Percentiles rank a stretch among this genome's conserved stretches.
Evolutionary conservation across 192 early-diverging fungal species (phyloP).

Genomic region (Dissophora globulifera): DNA sequence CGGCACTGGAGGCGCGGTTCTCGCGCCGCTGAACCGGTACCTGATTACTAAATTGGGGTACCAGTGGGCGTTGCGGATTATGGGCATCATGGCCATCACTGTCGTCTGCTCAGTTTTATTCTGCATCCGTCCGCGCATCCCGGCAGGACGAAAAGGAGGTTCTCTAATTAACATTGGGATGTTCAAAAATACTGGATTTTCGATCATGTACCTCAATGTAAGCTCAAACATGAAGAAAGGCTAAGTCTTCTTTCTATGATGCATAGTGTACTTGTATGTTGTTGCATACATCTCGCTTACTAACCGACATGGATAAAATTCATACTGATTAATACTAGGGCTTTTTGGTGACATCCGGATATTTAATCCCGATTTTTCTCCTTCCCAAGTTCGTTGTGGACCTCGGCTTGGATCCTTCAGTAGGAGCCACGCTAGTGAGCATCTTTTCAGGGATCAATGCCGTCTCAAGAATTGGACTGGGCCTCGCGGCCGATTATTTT

Average conservation of each 20-base stretch:
- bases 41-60: slow-evolving; percentile 50
- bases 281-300: too few species aligned
- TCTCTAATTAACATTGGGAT: too few species aligned
- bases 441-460: slow-evolving; percentile 57
- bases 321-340: too few species aligned
- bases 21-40: slow-evolving; percentile 61
- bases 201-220: too few species aligned
- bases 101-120: too few species aligned
- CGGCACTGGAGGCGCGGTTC: slow-evolving; percentile 71
- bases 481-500: slow-evolving; percentile 55
- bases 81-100: slow-evolving; percentile 49
- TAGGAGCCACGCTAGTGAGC: slow-evolving; percentile 19
- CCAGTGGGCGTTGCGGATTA: slow-evolving; percentile 49
- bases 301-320: too few species aligned
- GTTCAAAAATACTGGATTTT: too few species aligned
- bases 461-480: slow-evolving; percentile 51
- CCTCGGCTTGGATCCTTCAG: neutral
- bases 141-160: too few species aligned
- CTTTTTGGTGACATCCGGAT: slow-evolving; percentile 1
- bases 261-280: too few species aligned
- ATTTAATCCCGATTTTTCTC: slow-evolving; percentile 47
- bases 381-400: slow-evolving; percentile 38
- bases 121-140: too few species aligned
- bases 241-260: too few species aligned
- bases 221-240: too few species aligned